A percentile compares a stretch with the other conserved stretches of the same genome.
Conservation (phyloP, 78 protist genomes). For the Parvularia atlantis region DNA sequence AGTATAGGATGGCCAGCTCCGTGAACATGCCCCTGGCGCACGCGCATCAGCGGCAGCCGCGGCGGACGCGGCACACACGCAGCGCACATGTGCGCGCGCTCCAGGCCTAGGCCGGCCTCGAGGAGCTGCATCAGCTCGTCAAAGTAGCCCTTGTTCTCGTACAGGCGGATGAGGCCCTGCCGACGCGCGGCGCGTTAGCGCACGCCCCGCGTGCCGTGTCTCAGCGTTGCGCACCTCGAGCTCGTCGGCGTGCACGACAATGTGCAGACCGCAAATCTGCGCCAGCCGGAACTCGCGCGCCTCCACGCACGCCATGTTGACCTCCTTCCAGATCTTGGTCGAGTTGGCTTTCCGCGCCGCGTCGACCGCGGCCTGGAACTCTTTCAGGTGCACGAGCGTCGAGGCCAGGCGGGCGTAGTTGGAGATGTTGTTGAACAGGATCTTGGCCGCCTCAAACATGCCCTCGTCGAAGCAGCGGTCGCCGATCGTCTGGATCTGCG, state of each 20-base stretch:
- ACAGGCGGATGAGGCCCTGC: constrained; percentile 54
- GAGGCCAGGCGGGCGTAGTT: constrained; percentile 86
- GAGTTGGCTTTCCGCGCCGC: constrained; percentile 96
- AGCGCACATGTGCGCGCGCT: constrained; percentile 94
- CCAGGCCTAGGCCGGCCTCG: constrained; percentile 81
- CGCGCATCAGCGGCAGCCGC: too few species aligned
- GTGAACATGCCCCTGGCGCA: constrained; percentile 99
- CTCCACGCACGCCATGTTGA: constrained; percentile 89
- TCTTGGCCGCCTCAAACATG: constrained; percentile 90
- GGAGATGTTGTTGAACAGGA: constrained; percentile 80
- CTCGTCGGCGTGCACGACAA: constrained; percentile 92
- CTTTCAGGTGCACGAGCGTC: constrained; percentile 79
- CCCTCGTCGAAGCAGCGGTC: constrained; percentile 89
- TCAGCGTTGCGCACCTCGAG: constrained; percentile 70
- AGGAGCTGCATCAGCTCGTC: constrained; percentile 78
- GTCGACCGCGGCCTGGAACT: constrained; percentile 93
- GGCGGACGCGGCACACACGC: too few species aligned
- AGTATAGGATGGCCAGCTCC: constrained; percentile 92
- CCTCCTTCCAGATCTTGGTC: constrained; percentile 94
- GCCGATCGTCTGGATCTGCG: constrained; percentile 72
- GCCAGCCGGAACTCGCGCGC: constrained; percentile 94
- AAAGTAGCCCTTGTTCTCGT: constrained; percentile 84
- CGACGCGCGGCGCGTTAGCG: too few species aligned
- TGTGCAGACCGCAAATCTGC: constrained; percentile 90
- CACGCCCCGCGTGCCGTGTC: too few species aligned